Conservation (phyloP, 371 early-diverging fungal genomes). For the Rhizopus microsporus region DNA sequence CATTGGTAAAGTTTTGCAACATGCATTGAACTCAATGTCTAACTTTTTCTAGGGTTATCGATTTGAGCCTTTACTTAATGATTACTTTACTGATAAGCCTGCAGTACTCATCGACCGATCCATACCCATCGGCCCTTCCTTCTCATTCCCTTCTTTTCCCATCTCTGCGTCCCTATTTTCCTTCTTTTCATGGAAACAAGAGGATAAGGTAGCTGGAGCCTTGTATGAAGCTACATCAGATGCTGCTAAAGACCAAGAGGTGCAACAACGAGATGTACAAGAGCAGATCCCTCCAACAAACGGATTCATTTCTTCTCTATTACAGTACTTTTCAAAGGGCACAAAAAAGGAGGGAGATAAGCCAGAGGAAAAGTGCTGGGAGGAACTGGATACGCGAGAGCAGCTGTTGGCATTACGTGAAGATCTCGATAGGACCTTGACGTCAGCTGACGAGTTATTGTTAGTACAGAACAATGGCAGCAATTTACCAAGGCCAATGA, state of each 20-base stretch:
- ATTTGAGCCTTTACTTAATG: slow-evolving; percentile 48
- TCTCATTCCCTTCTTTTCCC: slow-evolving; percentile 49
- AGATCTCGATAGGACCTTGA: slow-evolving; percentile 24
- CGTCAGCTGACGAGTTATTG: background rate
- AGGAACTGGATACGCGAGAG: slow-evolving; percentile 23
- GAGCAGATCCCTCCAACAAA: background rate
- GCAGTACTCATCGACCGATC: slow-evolving; percentile 50
- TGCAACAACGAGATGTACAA: slow-evolving; percentile 4
- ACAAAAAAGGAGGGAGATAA: background rate
- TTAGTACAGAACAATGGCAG: background rate
- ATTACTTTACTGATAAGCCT: slow-evolving; percentile 49
- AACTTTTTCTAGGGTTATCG: slow-evolving; percentile 39
- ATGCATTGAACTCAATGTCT: background rate
- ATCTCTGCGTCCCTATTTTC: slow-evolving; percentile 37
- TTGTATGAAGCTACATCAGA: slow-evolving; percentile 21
- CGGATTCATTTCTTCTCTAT: slow-evolving; percentile 28
- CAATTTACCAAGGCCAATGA: slow-evolving; percentile 3
- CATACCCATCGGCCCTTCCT: slow-evolving; percentile 41
- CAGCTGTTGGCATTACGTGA: slow-evolving; percentile 28
- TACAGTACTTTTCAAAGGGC: slow-evolving; percentile 31
- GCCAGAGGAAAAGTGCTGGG: background rate
- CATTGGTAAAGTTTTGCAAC: slow-evolving; percentile 34
- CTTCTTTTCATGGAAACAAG: slow-evolving; percentile 40
- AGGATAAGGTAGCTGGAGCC: slow-evolving; percentile 13
- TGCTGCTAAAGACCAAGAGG: slow-evolving; percentile 11